Conservation (phyloP, 768 basidiomycete species). For the Amanita phalloides region DNA sequence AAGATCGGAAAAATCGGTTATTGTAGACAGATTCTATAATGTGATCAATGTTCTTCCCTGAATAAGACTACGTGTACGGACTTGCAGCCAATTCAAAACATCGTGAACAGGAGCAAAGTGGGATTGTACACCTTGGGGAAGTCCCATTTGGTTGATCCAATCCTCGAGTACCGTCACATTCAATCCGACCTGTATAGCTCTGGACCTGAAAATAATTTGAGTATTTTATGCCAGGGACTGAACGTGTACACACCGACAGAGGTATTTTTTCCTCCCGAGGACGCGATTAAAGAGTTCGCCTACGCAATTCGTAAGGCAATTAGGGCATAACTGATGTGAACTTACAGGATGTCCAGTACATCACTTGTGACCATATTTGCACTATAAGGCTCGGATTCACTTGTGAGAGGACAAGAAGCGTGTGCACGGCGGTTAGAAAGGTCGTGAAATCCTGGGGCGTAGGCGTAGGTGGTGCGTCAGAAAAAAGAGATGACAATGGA, state of each 20-base stretch:
- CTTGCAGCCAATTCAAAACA: constrained; percentile 80
- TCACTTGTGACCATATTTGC: constrained; percentile 95
- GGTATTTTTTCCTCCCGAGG: constrained; percentile 85
- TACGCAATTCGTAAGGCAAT: constrained; percentile 17
- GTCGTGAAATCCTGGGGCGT: constrained; percentile 53
- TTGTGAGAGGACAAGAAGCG: constrained; percentile 74
- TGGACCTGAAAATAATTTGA: constrained; percentile 37
- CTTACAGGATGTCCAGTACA: constrained; percentile 96
- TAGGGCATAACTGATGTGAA: constrained; percentile 4
- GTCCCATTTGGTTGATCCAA: constrained; percentile 75
- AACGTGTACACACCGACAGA: constrained; percentile 56
- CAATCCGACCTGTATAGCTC: constrained; percentile 83
- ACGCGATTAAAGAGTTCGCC: constrained; percentile 83
- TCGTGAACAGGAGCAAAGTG: constrained; percentile 84
- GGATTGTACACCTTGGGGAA: constrained; percentile 67
- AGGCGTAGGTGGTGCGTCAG: constrained; percentile 29
- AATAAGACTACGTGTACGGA: constrained; percentile 16
- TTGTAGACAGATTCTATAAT: constrained; percentile 69
- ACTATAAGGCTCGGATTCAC: constrained; percentile 82
- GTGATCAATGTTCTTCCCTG: not conserved
- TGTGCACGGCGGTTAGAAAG: constrained; percentile 79
- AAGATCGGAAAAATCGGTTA: constrained; percentile 78
- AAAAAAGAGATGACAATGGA: constrained; percentile 39
- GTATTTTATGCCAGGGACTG: not conserved
- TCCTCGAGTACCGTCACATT: constrained; percentile 83